Conservation (phyloP, 208 protist species). For the Trypanosoma avium region DNA sequence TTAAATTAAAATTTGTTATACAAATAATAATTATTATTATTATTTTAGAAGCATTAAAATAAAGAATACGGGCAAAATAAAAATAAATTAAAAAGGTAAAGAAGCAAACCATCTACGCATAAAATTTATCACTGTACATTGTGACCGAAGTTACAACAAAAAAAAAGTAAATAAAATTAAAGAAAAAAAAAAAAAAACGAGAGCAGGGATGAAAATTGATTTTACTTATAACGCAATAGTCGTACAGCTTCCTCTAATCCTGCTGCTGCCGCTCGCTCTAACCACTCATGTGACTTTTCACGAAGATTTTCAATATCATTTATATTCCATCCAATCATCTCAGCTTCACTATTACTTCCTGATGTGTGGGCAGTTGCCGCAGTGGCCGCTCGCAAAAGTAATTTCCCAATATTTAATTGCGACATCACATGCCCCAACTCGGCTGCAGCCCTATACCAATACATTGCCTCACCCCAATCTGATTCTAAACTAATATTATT, state of each 20-base stretch:
- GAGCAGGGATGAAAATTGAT: slow-evolving; percentile 1
- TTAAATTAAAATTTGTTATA: no score
- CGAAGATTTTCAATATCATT: slow-evolving; percentile 27
- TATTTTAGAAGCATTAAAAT: no score
- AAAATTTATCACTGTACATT: no score
- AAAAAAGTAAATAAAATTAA: slow-evolving; percentile 17
- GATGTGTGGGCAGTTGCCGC: no score
- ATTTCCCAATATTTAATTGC: slow-evolving; percentile 80
- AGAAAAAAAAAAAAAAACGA: slow-evolving; percentile 12
- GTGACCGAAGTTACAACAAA: neutral
- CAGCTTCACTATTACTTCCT: slow-evolving; percentile 7
- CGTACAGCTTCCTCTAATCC: slow-evolving; percentile 62
- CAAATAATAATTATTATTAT: no score
- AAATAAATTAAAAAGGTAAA: no score
- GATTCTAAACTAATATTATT: no score
- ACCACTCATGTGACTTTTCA: slow-evolving; percentile 43
- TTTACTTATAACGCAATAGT: slow-evolving; percentile 40
- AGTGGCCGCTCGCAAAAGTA: slow-evolving; percentile 48
- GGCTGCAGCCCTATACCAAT: slow-evolving; percentile 64
- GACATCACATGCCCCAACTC: slow-evolving; percentile 50
- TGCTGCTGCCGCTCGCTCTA: slow-evolving; percentile 49
- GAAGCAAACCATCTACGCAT: no score
- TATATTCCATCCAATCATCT: neutral
- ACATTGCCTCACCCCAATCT: slow-evolving; percentile 81
- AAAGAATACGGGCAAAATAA: no score